Percentiles rank a stretch among this genome's conserved stretches.
Conservation (phyloP, 2,329 filamentous ascomycete genomes). For the Sporothrix brunneoviolacea region DNA sequence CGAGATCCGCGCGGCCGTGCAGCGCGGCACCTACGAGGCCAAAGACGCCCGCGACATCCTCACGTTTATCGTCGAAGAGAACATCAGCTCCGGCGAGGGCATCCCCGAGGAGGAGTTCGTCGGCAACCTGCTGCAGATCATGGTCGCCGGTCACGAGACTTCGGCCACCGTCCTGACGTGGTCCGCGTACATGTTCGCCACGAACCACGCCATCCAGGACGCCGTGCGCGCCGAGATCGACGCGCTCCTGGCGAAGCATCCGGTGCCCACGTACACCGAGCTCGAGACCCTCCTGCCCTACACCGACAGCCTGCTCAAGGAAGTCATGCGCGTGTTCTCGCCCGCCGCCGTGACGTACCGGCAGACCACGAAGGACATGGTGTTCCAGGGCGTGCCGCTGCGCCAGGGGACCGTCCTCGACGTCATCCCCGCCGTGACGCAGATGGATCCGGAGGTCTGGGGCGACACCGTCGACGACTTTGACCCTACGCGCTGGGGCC, state of each 20-base stretch:
- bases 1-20: constrained; percentile 17
- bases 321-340: constrained; percentile 28
- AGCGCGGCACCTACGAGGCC: constrained; percentile 19
- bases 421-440: constrained; percentile 30
- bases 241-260: constrained; percentile 28
- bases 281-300: constrained; percentile 21
- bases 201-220: constrained; percentile 27
- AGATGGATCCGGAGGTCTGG: constrained; percentile 32
- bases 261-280: constrained; percentile 11
- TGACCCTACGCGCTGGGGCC: constrained; percentile 33
- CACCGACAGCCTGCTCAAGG: constrained; percentile 30
- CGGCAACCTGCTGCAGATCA: constrained; percentile 17
- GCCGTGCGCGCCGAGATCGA: constrained; percentile 30
- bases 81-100: constrained; percentile 15
- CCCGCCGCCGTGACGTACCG: constrained; percentile 20
- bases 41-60: constrained; percentile 20
- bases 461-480: constrained; percentile 31
- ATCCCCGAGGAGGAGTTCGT: constrained; percentile 22
- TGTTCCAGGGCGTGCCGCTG: constrained; percentile 28
- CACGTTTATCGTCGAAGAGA: constrained; percentile 25
- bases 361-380: constrained; percentile 22
- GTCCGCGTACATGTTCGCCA: constrained; percentile 29
- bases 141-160: constrained; percentile 28
- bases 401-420: constrained; percentile 31
- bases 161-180: constrained; percentile 28